A percentile compares a stretch with the other conserved stretches of the same genome.
phyloP scores from a whole-genome alignment of 2,329 filamentous ascomycete genomes.

The Sphaceloma murrayae region DNA sequence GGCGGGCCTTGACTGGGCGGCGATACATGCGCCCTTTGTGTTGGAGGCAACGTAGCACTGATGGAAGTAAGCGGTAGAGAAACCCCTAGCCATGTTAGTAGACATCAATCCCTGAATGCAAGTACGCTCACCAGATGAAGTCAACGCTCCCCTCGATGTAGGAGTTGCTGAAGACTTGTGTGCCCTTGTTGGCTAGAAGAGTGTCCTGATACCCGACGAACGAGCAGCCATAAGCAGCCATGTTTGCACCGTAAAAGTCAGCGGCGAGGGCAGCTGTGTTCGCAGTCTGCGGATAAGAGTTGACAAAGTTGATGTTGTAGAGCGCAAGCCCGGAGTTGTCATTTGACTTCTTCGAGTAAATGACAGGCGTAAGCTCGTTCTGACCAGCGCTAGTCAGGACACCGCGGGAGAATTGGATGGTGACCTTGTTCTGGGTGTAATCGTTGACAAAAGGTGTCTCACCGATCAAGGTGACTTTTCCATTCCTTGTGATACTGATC shows the following conservation, averaged over 20 bases:
- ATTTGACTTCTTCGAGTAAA: slow-evolving; percentile 37
- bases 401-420: slow-evolving; percentile 32
- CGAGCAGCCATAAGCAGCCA: slow-evolving; percentile 28
- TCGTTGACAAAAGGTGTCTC: slow-evolving; percentile 29
- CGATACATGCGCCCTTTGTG: slow-evolving; percentile 28
- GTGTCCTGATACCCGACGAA: slow-evolving; percentile 28
- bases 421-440: slow-evolving; percentile 32
- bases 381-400: slow-evolving; percentile 34
- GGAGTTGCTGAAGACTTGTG: slow-evolving; percentile 25
- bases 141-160: slow-evolving; percentile 32
- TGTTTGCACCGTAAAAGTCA: slow-evolving; percentile 27
- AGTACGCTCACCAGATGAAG: no score
- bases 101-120: no score
- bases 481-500: slow-evolving; percentile 33
- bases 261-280: slow-evolving; percentile 30
- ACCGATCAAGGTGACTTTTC: slow-evolving; percentile 32
- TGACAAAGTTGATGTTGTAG: slow-evolving; percentile 30
- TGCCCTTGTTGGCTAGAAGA: slow-evolving; percentile 26
- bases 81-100: no score
- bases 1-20: slow-evolving; percentile 31
- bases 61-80: slow-evolving; percentile 37
- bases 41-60: slow-evolving; percentile 30
- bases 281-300: slow-evolving; percentile 27
- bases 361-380: slow-evolving; percentile 37
- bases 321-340: slow-evolving; percentile 23